These are phyloP conservation scores for Fusarium palustre DNA, from an alignment of 2,329 filamentous ascomycete species.

Conservation along the genomic window DNA sequence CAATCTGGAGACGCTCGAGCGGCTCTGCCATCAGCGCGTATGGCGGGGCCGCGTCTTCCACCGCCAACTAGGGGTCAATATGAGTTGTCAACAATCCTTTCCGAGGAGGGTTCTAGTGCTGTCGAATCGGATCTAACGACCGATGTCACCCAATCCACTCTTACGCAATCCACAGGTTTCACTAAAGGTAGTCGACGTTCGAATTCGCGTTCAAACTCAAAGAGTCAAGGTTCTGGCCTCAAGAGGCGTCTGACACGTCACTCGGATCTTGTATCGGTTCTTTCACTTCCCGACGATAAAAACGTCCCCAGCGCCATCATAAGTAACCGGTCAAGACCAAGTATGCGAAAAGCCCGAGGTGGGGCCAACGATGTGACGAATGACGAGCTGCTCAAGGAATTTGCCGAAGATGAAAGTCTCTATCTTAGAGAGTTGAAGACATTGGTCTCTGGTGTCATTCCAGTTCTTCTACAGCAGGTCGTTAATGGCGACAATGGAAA, in stretches of 20 bases:
- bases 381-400: slow-evolving; percentile 81
- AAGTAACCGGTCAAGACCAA: slow-evolving; percentile 81
- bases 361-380: slow-evolving; percentile 75
- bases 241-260: slow-evolving; percentile 88
- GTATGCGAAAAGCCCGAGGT: slow-evolving; percentile 79
- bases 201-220: slow-evolving; percentile 50
- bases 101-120: slow-evolving; percentile 61
- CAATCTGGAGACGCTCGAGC: slow-evolving; percentile 23
- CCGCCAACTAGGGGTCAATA: slow-evolving; percentile 67
- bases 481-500: slow-evolving; percentile 75
- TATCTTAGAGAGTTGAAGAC: slow-evolving; percentile 94
- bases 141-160: slow-evolving; percentile 64
- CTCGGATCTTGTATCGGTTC: slow-evolving; percentile 91
- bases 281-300: slow-evolving; percentile 76
- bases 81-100: slow-evolving; percentile 69
- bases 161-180: slow-evolving; percentile 65
- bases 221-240: slow-evolving; percentile 64
- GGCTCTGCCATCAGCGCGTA: slow-evolving; percentile 42
- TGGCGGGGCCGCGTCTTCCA: slow-evolving; percentile 52
- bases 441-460: slow-evolving; percentile 93
- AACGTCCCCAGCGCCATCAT: slow-evolving; percentile 69
- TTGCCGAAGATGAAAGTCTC: slow-evolving; percentile 84
- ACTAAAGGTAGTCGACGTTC: slow-evolving; percentile 61
- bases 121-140: slow-evolving; percentile 64
- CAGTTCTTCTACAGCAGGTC: slow-evolving; percentile 87